A percentile compares a stretch with the other conserved stretches of the same genome.
These are phyloP conservation scores for Thraustochytrium striatum DNA, from an alignment of 352 stramenopile species.

Conservation along the genomic window DNA sequence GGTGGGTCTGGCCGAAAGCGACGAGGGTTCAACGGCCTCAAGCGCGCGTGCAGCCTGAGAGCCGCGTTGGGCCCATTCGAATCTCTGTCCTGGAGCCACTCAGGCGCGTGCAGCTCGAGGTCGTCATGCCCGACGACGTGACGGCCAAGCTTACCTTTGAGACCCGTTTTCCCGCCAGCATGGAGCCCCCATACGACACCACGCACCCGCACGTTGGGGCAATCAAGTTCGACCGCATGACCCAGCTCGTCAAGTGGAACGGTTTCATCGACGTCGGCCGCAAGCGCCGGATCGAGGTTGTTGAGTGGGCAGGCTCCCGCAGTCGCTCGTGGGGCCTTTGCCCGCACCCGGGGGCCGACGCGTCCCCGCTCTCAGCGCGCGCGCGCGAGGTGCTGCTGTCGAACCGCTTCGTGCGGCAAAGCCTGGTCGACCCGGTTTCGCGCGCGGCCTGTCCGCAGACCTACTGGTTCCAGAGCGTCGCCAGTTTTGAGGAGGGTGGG, in stretches of 20 bases:
- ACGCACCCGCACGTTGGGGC: background rate
- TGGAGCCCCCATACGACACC: constrained; percentile 31
- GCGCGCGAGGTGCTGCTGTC: background rate
- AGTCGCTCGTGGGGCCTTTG: background rate
- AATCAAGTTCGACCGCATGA: constrained; percentile 16
- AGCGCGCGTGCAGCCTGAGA: no score
- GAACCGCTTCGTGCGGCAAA: background rate
- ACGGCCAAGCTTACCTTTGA: constrained; percentile 6
- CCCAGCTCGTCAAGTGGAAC: constrained; percentile 18
- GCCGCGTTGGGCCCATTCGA: constrained; percentile 3
- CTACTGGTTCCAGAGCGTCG: constrained; percentile 24
- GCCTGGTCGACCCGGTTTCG: background rate
- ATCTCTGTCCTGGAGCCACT: constrained; percentile 6
- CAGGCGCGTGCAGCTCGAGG: background rate
- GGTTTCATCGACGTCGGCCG: background rate
- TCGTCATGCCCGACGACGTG: background rate
- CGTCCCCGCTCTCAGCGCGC: background rate
- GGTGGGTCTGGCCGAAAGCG: background rate
- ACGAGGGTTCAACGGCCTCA: background rate
- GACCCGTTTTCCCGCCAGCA: background rate
- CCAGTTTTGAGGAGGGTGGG: background rate
- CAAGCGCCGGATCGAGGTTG: background rate
- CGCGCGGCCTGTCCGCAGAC: constrained; percentile 1
- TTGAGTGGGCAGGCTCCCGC: constrained; percentile 5
- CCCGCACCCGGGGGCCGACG: background rate